Evolutionary conservation across 1,139 yeast genomes (phyloP), one percentile per base, ranked within the genome.

Genomic region (Debaryomyces robertsiae): DNA sequence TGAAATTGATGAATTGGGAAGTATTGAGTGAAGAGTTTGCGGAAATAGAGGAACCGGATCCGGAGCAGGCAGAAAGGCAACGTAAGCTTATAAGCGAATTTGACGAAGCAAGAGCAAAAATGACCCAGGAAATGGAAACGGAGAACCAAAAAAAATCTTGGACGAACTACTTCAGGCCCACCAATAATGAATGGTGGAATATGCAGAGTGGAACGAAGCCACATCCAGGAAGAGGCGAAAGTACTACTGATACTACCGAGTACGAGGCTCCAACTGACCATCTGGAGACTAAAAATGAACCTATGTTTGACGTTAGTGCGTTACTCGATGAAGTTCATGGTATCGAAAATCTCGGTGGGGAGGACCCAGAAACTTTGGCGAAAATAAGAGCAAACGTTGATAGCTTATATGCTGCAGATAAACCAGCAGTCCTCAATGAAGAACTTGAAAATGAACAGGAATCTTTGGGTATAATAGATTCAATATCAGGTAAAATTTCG

Each of bases 31-130:
- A 93, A 48, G 96, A 91, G 58, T 93, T 94, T 60, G 84, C 87
- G 11, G 99, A 94, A 62, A 91, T 94, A 49, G 98, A 91, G 57
- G 97, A 93, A 54, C 95, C 97, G 0, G 96, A 93, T 60, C 90
- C 95, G 2, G 96, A 88, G 50, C 82, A 84, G 56, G 78, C 82
- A 15, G 90, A 89, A 50, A 81, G 85, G 49, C 94, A 90, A 54
- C 73, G 96, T 45, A 82, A 88, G 56, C 70, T 93, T 51, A 75
- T 93, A 15, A 72, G 75, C 43, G 98, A 93, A 55, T 86, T 90
- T 52, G 96, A 89, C 48, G 90, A 84, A 51, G 95, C 95, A 0
- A 76, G 88, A 44, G 82, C 82, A 43, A 79, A 77, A 47, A 65
- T 78, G 65, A 68, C 67, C 39, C 62, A 69, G 30, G 74, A 74